Base-by-base conservation (phyloP, 768 basidiomycete genomes). In the Amanita inopinata region DNA sequence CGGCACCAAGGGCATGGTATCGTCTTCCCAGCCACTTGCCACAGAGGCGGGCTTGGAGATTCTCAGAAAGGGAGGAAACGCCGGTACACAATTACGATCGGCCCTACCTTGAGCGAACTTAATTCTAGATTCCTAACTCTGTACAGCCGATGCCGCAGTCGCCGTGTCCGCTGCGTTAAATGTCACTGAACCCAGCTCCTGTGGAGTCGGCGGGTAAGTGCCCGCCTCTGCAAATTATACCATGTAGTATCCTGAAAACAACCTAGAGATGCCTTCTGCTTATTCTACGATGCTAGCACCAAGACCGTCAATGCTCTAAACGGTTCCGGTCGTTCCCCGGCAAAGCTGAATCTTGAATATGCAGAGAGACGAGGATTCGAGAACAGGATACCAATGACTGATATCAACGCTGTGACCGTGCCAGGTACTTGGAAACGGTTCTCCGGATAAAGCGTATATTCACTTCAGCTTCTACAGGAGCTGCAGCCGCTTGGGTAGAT, bases 401-500 rank as follows among this genome's bases (percentile, higher is more conserved):
- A 94, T 59, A 65, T 94, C 30, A 96, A 96, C 57, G 71, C 83
- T n/a, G 88, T 91, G n/a, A 89, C 87, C 3, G 87, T 90, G 9
- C 87, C 87, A 52, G 84, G 85, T 59, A 12, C 30, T 40, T 49
- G 23, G 17, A 25, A 27, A 11, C 18, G 15, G 19, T n/a, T 24
- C 11, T 37, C 12, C 10, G 2, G n/a, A n/a, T 38, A 3, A 24
- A 27, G 11, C 27, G 18, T 27, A n/a, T 9, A 17, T 34, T 9
- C 3, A 4, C 23, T 3, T 46, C 17, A 7, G 24, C 52, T 43
- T 7, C 25, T 22, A 52, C 55, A 75, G 92, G 94, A 38, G 84
- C 87, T n/a, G 88, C 93, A 2, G 87, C 91, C 24, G 91, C 91
- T 11, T 98, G 94, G 93, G 68, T 87, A 12, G 96, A 97, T 59